phyloP scores from a whole-genome alignment of 192 early-diverging fungal genomes.

The Backusella luteola region DNA sequence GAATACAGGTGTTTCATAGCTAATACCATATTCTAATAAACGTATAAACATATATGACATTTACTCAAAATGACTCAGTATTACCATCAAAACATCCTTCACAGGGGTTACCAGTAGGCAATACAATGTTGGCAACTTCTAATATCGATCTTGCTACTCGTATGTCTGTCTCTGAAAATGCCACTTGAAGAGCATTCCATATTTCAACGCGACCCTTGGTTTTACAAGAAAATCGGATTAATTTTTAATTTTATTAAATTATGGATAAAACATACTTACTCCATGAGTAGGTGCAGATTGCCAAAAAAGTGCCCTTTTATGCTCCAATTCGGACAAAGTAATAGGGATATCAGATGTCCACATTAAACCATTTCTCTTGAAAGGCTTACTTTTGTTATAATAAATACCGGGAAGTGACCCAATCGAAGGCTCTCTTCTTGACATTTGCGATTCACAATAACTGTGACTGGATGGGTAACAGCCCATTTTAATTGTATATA shows the following conservation, averaged over 20 bases:
- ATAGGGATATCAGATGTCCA: conserved; percentile 44
- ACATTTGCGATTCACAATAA: not conserved
- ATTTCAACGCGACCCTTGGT: conserved; percentile 61
- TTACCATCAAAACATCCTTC: conserved; percentile 79
- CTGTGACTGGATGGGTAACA: not conserved
- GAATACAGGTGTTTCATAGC: conserved; percentile 66
- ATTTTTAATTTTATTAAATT: not conserved
- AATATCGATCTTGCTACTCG: conserved; percentile 61
- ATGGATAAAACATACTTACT: conserved; percentile 32
- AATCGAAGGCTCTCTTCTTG: not conserved
- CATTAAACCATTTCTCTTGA: conserved; percentile 30
- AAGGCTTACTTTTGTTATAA: conserved; percentile 23
- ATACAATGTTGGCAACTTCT: conserved; percentile 60
- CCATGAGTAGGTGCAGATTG: conserved; percentile 71
- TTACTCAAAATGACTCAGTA: not conserved
- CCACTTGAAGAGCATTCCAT: conserved; percentile 72
- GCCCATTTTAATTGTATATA: conserved; percentile 1
- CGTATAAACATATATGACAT: not conserved
- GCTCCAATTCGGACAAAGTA: conserved; percentile 40
- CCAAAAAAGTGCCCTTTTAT: conserved; percentile 68
- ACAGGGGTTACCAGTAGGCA: conserved; percentile 66
- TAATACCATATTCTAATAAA: conserved; percentile 55
- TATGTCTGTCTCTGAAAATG: conserved; percentile 51
- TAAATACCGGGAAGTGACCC: not conserved
- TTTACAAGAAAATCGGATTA: not conserved